These are phyloP conservation scores for Pseudonitzschia pungens DNA, from an alignment of 108 stramenopile species.

Conservation along the genomic window DNA sequence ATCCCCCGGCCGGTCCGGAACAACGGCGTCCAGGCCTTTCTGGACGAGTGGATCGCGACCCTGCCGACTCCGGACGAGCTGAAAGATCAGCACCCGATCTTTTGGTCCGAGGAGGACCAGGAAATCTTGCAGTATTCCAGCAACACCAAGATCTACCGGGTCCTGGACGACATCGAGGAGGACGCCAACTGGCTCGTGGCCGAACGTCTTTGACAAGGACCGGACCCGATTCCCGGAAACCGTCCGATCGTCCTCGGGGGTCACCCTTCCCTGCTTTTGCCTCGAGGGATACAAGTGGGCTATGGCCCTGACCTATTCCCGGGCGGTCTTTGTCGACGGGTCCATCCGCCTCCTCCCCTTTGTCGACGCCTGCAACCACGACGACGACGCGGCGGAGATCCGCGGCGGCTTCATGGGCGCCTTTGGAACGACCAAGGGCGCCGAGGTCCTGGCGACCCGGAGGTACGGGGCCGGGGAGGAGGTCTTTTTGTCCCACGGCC, in stretches of 20 bases:
- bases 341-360: conserved; percentile 73
- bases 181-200: conserved; percentile 74
- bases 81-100: conserved; percentile 53
- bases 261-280: conserved; percentile 62
- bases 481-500: conserved; percentile 81
- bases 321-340: conserved; percentile 89
- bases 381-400: conserved; percentile 62
- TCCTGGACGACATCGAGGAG: conserved; percentile 83
- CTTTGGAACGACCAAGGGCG: conserved; percentile 73
- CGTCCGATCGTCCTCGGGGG: conserved; percentile 31
- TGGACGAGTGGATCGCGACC: conserved; percentile 58
- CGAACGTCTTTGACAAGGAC: conserved; percentile 55
- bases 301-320: conserved; percentile 69
- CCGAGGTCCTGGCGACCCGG: conserved; percentile 46
- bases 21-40: conserved; percentile 42
- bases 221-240: conserved; percentile 60
- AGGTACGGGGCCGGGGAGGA: conserved; percentile 59
- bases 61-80: conserved; percentile 66
- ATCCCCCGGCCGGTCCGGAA: conserved; percentile 41
- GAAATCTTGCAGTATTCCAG: conserved; percentile 73
- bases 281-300: conserved; percentile 81
- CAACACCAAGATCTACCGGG: conserved; percentile 78
- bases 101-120: conserved; percentile 82
- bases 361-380: conserved; percentile 86
- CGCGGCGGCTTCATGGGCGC: conserved; percentile 60